A percentile compares a stretch with the other conserved stretches of the same genome.
Conservation (phyloP, 179 eudicot genomes). For the Amaranthus tricolor region DNA sequence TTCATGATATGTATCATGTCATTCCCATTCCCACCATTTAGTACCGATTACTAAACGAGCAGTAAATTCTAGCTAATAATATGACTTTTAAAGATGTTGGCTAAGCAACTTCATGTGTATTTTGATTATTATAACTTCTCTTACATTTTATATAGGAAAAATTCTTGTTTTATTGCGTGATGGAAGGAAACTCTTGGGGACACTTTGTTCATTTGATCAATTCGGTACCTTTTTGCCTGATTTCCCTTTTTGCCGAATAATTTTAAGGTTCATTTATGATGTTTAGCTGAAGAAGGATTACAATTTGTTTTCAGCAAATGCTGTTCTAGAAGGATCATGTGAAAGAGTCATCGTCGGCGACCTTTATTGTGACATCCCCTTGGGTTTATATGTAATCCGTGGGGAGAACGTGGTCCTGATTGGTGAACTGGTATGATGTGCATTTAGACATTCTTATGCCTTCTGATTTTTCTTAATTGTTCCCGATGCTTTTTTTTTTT, state of each 20-base stretch:
- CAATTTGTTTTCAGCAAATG: conserved; percentile 61
- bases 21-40: background rate
- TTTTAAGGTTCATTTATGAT: conserved; percentile 6
- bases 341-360: conserved; percentile 93
- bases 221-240: conserved; percentile 50
- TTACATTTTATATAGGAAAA: conserved; percentile 50
- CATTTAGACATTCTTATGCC: background rate
- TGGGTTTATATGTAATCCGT: conserved; percentile 87
- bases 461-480: background rate
- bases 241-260: background rate
- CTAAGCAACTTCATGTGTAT: background rate
- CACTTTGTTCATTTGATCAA: conserved; percentile 91
- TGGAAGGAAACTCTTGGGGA: conserved; percentile 86
- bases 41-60: background rate
- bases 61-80: background rate
- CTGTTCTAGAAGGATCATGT: conserved; percentile 93
- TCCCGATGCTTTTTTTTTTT: background rate
- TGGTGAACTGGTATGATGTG: conserved; percentile 73
- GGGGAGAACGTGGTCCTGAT: conserved; percentile 95
- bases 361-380: conserved; percentile 79
- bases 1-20: too few relatives aligned
- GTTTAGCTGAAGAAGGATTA: conserved; percentile 15
- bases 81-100: background rate
- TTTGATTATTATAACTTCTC: background rate
- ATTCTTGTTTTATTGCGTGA: conserved; percentile 84